Base-by-base conservation (phyloP, 1,284 basidiomycete species). In the Stygiomarasmius scandens region DNA sequence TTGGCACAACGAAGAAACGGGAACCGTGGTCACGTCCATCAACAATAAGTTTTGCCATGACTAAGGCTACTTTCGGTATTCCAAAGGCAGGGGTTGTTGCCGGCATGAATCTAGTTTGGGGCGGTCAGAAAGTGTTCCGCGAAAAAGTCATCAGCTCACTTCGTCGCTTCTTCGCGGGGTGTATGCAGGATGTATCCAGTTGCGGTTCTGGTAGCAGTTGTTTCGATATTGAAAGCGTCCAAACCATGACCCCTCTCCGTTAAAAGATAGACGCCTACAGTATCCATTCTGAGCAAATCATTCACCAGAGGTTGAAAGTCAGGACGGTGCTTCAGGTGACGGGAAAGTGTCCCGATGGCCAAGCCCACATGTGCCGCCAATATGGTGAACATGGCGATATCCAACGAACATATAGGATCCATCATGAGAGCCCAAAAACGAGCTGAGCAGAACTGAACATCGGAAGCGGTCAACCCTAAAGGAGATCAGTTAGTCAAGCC, bases 141-240 rank as follows among this genome's bases (percentile, higher is more conserved):
- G 50, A 25, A 52, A 32, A 20, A 29, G 23, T 9, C 24, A 25
- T 34, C 32, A 22, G 70, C 78, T 60, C 63, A 84, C 83, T 85
- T 85, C 34, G 81, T 77, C 24, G 83, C 83, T 66, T 80, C 77
- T 65, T 81, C 79, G 44, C 76, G 69, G 45, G 83, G 81, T 0
- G 82, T 83, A 63, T 84, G 69, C 34, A 85, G 75, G 55, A 83
- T 73, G 64, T 80, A 84, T 1, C 79, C 80, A 55, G 77, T 70
- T 2, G 68, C 54, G 2, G 76, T 77, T 59, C 76, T 75, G 1
- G 80, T 84, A 20, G 83, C 84, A 5, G 82, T 85, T 2, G 83
- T 85, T 63, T 85, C 83, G 22, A 84, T 74, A 63, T 85, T 82
- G 63, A 81, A 78, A 2, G 81, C 76, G 54, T 85, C 84, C n/a